Evolutionary conservation across 148 eudicot genomes (phyloP), one percentile per base, ranked within the genome.

Genomic region (Arbutus unedo): DNA sequence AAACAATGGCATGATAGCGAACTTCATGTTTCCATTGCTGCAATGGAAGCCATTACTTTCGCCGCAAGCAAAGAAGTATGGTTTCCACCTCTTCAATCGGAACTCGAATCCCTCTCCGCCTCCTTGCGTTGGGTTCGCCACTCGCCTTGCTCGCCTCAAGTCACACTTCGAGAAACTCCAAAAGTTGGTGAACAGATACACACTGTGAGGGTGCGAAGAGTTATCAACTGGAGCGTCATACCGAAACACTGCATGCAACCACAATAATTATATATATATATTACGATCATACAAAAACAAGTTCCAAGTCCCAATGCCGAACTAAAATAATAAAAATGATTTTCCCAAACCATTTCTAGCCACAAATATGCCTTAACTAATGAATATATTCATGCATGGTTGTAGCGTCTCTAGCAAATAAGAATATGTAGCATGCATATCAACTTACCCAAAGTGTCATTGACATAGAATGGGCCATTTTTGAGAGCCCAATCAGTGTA

Each of bases 41-140:
- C 98, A 94, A 53, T 94, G 98, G 74, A 90, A 41, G 57, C 95
- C 98, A 13, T 90, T 83, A 60, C 83, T 85, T 78, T 90, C 98
- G 5, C 98, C 94, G 41, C 98, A 94, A 2, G 92, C 93, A 76
- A 94, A 92, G 86, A 84, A 94, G 73, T 92, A 81, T 2, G 98
- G 94, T 81, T 87, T 87, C 95, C 91, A 89, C 51, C 82, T 89
- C 66, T 47, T 89, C 83, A 94, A 64, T 82, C 80, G 86, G 70
- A 90, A 92, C 87, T 31, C 38, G 38, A 31, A 31, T 31, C 38
- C 38, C 38, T 31, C 38, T 31, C 38, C 38, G 1, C 38, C 38
- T 31, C 98, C 98, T 77, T 89, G 86, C 10, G 83, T 89, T 45
- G 85, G 83, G 7, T 79, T 57, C 0, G 91, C 98, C 23, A 92